Base-by-base conservation (phyloP, 1,139 yeast genomes). In the Debaryomyces sp. region DNA sequence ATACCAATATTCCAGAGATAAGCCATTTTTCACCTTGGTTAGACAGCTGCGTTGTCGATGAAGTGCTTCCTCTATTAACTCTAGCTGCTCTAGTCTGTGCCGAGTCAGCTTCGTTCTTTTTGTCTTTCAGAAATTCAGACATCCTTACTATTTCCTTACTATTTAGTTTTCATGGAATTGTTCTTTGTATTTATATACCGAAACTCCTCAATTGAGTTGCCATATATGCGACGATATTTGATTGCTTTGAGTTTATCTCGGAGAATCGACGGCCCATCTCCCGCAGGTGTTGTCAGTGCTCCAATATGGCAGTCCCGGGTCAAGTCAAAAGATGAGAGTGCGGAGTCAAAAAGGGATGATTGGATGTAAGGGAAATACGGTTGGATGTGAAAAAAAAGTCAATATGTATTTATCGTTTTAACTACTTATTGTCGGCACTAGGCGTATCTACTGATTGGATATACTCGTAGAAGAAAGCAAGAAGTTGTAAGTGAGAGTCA, bases 401-500 rank as follows among this genome's bases (percentile, higher is more conserved):
- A 12, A 21, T n/a, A 35, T 35, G 15, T n/a, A 35, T n/a, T 21
- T 35, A 35, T 35, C 26, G 12, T 21, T 18, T 7, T 35, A 35
- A 10, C 35, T 21, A 41, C 27, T 50, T 37, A 36, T 59, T 56
- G 27, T 54, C 50, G 13, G 66, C 67, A 4, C 57, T 55, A 24
- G 41, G 38, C 22, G 64, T 56, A 44, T 67, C 62, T 29, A 68
- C 57, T 27, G 62, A 57, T 51, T 66, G 71, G 38, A 68, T 54
- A 50, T 66, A 67, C 55, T 71, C 67, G 56, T 73, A 72, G 58
- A 68, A 74, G 64, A 74, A 76, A 4, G 79, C 75, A 29, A 68
- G 59, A 48, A 72, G 61, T 42, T 73, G 77, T 59, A 75, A 71
- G 55, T 75, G 80, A 21, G 63, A 60, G 44, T 68, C 75, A 48